A percentile compares a stretch with the other conserved stretches of the same genome.
These are phyloP conservation scores for Fusarium odoratissimum DNA, from an alignment of 2,329 filamentous ascomycete species.

Conservation along the genomic window DNA sequence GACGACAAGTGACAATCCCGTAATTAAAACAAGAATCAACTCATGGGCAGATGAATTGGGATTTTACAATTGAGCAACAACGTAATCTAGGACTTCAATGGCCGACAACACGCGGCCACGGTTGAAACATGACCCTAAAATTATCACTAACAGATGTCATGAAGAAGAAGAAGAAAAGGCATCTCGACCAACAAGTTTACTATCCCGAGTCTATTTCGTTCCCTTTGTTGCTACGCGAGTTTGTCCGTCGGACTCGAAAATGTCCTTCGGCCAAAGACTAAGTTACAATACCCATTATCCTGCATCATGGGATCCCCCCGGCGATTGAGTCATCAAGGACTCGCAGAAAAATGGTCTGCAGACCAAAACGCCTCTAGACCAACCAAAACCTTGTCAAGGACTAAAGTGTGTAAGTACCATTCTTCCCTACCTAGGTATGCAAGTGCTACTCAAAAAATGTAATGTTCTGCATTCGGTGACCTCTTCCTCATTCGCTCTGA, in stretches of 20 bases:
- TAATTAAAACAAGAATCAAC: neutral
- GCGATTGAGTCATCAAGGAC: conserved; percentile 44
- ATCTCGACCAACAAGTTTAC: neutral
- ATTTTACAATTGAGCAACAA: neutral
- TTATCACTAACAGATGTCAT: neutral
- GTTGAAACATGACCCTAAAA: conserved; percentile 35
- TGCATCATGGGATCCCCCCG: conserved; percentile 41
- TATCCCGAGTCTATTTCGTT: neutral
- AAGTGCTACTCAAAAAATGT: conserved; percentile 19
- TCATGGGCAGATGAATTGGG: neutral
- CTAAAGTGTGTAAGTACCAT: conserved; percentile 7
- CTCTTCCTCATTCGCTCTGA: conserved; percentile 18
- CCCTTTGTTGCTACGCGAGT: neutral
- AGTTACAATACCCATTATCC: conserved; percentile 11
- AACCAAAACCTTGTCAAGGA: conserved; percentile 21
- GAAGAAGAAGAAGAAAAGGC: neutral
- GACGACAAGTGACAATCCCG: conserved; percentile 15
- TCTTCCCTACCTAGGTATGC: conserved; percentile 9
- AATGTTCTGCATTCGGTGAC: conserved; percentile 30
- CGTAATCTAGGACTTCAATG: conserved; percentile 33
- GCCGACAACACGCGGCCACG: conserved; percentile 33
- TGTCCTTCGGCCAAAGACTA: neutral
- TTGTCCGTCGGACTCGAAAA: neutral
- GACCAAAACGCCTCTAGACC: conserved; percentile 1
- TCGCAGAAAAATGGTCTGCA: conserved; percentile 1